Conservation (phyloP, 2,329 filamentous ascomycete genomes). For the Cryphonectria parasitica region DNA sequence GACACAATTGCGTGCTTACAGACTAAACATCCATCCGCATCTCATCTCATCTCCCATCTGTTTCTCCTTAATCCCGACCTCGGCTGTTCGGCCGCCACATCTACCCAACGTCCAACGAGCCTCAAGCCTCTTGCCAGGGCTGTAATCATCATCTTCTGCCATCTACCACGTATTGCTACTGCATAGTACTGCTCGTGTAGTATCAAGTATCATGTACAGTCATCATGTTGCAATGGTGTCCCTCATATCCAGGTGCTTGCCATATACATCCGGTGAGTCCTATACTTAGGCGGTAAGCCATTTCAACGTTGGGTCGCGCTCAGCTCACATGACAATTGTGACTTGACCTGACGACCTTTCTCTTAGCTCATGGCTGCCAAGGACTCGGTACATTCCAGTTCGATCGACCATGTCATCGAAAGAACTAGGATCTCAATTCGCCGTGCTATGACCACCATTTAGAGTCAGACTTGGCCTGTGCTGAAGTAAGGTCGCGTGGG, state of each 20-base stretch:
- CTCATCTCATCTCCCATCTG: not conserved
- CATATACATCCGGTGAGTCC: too few relatives aligned
- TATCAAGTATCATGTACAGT: too few relatives aligned
- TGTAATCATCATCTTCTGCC: not conserved
- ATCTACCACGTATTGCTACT: not conserved
- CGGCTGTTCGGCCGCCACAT: constrained; percentile 1
- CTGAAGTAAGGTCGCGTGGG: not conserved
- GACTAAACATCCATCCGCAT: not conserved
- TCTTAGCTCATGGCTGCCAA: not conserved
- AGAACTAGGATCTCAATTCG: not conserved
- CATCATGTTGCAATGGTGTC: not conserved
- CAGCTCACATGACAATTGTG: not conserved
- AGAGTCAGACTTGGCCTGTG: not conserved
- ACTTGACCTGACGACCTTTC: not conserved
- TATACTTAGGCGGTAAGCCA: not conserved
- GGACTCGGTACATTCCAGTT: not conserved
- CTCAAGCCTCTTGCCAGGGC: not conserved
- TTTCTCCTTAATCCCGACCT: not conserved
- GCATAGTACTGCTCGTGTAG: not conserved
- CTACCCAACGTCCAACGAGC: not conserved
- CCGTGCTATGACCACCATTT: not conserved
- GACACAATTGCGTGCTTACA: constrained; percentile 2
- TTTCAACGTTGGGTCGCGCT: too few relatives aligned
- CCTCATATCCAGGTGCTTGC: too few relatives aligned
- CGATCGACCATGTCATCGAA: not conserved